Conservation (phyloP, 352 stramenopile genomes). For the Elongisporangium senticosum region DNA sequence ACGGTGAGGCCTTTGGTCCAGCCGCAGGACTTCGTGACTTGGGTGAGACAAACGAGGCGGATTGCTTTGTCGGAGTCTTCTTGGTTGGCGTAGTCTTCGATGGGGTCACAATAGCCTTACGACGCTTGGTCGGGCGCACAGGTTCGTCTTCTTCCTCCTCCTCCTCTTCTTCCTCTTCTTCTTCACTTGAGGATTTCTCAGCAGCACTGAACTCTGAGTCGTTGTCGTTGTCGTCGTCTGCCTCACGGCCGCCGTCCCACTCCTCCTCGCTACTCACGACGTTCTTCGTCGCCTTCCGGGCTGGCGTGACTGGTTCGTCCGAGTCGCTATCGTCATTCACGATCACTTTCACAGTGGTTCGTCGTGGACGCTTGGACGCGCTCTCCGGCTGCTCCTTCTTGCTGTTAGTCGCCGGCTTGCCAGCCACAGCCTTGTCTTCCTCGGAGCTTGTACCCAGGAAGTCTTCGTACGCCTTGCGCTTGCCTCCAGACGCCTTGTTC, state of each 20-base stretch:
- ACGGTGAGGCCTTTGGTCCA: slow-evolving; percentile 2
- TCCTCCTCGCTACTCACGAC: slow-evolving; percentile 49
- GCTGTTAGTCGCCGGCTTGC: slow-evolving; percentile 9
- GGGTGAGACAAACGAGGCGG: slow-evolving; percentile 36
- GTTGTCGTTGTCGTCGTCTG: slow-evolving; percentile 44
- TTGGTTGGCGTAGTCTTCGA: slow-evolving; percentile 17
- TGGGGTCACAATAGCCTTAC: slow-evolving; percentile 11
- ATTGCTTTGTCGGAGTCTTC: slow-evolving; percentile 16
- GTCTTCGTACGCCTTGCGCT: slow-evolving; percentile 67
- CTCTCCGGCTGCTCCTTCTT: slow-evolving; percentile 19
- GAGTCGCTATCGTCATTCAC: slow-evolving; percentile 83
- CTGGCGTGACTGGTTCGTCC: slow-evolving; percentile 32
- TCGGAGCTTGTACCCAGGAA: slow-evolving; percentile 69
- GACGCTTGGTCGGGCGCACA: slow-evolving; percentile 31
- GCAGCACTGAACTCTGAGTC: slow-evolving; percentile 48
- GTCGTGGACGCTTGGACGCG: slow-evolving; percentile 17
- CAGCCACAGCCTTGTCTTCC: slow-evolving; percentile 27
- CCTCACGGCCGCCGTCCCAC: slow-evolving; percentile 26
- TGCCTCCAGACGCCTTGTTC: slow-evolving; percentile 8
- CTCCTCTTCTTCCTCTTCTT: slow-evolving; percentile 40
- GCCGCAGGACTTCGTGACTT: slow-evolving; percentile 3
- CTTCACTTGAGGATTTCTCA: slow-evolving; percentile 22
- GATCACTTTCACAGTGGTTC: slow-evolving; percentile 37
- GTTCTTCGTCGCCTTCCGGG: slow-evolving; percentile 10
- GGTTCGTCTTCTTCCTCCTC: slow-evolving; percentile 39